Base-by-base conservation (phyloP, 2,329 filamentous ascomycete genomes). In the Colletotrichum phormii region DNA sequence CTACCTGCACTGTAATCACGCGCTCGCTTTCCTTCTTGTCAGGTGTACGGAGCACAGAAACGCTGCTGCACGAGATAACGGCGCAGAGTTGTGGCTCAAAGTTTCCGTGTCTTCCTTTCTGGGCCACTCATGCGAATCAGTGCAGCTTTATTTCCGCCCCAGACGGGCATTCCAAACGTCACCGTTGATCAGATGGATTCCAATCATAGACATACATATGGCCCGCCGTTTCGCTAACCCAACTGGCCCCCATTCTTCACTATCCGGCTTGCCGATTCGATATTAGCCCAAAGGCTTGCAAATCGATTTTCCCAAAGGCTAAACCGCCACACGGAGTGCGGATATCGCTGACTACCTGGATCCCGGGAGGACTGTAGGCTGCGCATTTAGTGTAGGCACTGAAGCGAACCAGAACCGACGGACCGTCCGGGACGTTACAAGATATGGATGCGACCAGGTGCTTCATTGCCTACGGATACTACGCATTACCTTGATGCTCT, bases 151-250 rank as follows among this genome's bases (percentile, higher is more conserved):
- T 24, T 61, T 33, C 67, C 67, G 26, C 63, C 63, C 55, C 42
- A 37, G 57, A 67, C 55, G 55, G 57, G 46, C 57, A 49, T 71
- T 18, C 53, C 31, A 59, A 58, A 69, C 59, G 59, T 69, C 65
- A 68, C 70, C 70, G 54, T 72, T 69, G 67, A 69, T 69, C 70
- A 60, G 70, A 72, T 64, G 70, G 65, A 53, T 54, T 24, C 29
- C 35, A 67, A 57, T 58, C 68, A 42, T 42, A 42, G 37, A 42
- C 55, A 58, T 49, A 4, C 42, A 18, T 49, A 31, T 71, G 68
- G 57, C 64, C 57, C 64, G 64, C 51, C 55, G 58, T 61, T 61
- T n/a, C 35, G 64, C 64, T 63, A 53, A 63, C 58, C 33, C 22
- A 63, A 24, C 42, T 54, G 58, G 31, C 33, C 15, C 51, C 59